phyloP scores from a whole-genome alignment of 2,329 filamentous ascomycete species.

The Sordariomycetes sp. region DNA sequence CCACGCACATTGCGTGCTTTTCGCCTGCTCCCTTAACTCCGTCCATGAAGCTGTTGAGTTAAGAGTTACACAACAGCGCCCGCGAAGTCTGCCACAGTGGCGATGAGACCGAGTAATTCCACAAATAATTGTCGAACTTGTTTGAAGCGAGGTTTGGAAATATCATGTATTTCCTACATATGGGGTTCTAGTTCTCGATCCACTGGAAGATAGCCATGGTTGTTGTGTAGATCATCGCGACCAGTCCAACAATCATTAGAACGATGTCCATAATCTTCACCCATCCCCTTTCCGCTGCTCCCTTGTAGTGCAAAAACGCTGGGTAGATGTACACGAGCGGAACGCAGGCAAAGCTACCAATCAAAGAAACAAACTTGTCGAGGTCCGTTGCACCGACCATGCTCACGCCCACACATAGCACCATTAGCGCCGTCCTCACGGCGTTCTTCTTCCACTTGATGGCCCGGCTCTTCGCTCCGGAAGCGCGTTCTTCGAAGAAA shows the following conservation, averaged over 20 bases:
- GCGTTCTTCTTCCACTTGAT: constrained; percentile 74
- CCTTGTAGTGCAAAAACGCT: constrained; percentile 60
- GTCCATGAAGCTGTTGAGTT: no score
- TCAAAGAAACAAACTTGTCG: constrained; percentile 66
- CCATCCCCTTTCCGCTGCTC: constrained; percentile 46
- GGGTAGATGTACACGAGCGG: constrained; percentile 73
- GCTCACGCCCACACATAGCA: constrained; percentile 50
- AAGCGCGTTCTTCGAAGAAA: constrained; percentile 56
- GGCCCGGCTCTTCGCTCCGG: constrained; percentile 51
- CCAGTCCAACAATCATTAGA: constrained; percentile 53
- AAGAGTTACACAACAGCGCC: no score
- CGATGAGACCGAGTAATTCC: no score
- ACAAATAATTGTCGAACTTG: no score
- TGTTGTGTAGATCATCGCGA: constrained; percentile 66
- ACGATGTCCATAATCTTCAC: constrained; percentile 50
- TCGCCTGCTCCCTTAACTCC: no score
- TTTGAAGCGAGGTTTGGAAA: no score
- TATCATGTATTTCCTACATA: neutral
- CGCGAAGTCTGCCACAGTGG: no score
- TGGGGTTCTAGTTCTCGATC: constrained; percentile 12
- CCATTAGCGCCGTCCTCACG: constrained; percentile 48
- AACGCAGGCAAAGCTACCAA: constrained; percentile 65
- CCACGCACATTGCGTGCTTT: no score
- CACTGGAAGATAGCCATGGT: constrained; percentile 41
- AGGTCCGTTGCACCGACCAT: constrained; percentile 59